Percentiles rank a stretch among this genome's conserved stretches.
phyloP scores from a whole-genome alignment of 129 eudicot species.

The Silybum marianum region DNA sequence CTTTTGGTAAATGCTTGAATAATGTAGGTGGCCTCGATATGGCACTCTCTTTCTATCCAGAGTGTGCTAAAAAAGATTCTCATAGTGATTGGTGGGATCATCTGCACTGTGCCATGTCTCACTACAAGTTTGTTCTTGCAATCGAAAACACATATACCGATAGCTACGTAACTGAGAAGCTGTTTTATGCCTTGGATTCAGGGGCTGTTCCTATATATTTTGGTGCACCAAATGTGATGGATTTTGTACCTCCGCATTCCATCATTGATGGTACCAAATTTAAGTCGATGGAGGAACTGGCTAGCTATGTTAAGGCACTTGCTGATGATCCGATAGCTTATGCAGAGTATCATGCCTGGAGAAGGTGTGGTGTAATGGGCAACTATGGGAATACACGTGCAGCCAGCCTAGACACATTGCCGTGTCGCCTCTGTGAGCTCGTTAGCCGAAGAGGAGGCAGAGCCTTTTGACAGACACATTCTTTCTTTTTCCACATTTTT shows the following conservation, averaged over 20 bases:
- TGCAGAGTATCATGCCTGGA: constrained; percentile 96
- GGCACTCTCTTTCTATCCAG: constrained; percentile 88
- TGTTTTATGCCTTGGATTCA: constrained; percentile 86
- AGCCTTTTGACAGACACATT: constrained; percentile 39
- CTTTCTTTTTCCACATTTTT: not conserved
- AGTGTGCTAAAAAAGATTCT: constrained; percentile 72
- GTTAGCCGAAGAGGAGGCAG: constrained; percentile 79
- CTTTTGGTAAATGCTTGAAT: constrained; percentile 97
- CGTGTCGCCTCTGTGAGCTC: constrained; percentile 84
- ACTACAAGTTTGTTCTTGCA: constrained; percentile 83
- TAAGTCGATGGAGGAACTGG: constrained; percentile 72
- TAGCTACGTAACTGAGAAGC: constrained; percentile 92
- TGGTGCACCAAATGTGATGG: constrained; percentile 96
- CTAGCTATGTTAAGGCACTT: constrained; percentile 67
- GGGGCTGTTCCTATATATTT: constrained; percentile 94
- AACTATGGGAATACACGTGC: constrained; percentile 73
- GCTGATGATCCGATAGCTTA: constrained; percentile 92
- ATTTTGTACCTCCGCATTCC: constrained; percentile 95
- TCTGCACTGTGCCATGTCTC: constrained; percentile 96
- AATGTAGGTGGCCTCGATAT: constrained; percentile 85
- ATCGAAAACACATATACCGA: constrained; percentile 87
- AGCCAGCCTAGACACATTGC: constrained; percentile 79
- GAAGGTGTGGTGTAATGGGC: constrained; percentile 92
- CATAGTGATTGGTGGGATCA: constrained; percentile 99
- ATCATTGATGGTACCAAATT: constrained; percentile 82